phyloP scores from a whole-genome alignment of 2,329 filamentous ascomycete species.

The Exophiala xenobiotica region DNA sequence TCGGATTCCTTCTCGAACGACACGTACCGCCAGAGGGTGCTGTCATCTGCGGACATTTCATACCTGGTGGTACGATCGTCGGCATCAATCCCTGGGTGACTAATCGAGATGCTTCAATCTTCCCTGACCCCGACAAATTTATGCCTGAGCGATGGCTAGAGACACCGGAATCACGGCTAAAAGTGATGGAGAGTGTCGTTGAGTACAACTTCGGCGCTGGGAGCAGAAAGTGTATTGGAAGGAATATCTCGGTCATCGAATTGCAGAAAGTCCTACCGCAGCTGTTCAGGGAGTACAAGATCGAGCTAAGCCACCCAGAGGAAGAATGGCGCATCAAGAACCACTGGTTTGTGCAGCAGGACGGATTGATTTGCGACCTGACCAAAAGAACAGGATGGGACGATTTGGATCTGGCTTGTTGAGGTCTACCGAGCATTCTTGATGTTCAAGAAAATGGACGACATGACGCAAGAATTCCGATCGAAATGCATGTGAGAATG shows the following conservation, averaged over 20 bases:
- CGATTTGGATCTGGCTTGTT: too few species aligned
- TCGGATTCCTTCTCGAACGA: not conserved
- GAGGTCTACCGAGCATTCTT: too few species aligned
- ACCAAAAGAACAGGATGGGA: too few species aligned
- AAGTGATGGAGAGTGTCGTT: not conserved
- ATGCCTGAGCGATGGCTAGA: conserved; percentile 55
- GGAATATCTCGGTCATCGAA: conserved; percentile 11
- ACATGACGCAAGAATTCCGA: too few species aligned
- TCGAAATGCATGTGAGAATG: too few species aligned
- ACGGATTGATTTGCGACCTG: not conserved
- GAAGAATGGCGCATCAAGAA: not conserved
- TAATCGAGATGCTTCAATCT: conserved; percentile 40
- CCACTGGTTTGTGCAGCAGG: not conserved
- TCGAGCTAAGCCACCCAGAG: conserved; percentile 10
- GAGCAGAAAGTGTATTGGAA: not conserved
- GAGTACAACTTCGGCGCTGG: not conserved
- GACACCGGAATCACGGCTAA: too few species aligned
- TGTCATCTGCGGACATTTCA: not conserved
- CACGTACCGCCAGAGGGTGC: not conserved
- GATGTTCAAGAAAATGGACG: too few species aligned
- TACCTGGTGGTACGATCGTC: not conserved
- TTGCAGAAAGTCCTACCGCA: conserved; percentile 27
- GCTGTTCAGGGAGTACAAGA: conserved; percentile 11
- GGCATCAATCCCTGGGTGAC: not conserved
- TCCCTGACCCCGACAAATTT: conserved; percentile 60